A percentile compares a stretch with the other conserved stretches of the same genome.
Conservation (phyloP, 768 basidiomycete genomes). For the Gymnopilus dilepis region DNA sequence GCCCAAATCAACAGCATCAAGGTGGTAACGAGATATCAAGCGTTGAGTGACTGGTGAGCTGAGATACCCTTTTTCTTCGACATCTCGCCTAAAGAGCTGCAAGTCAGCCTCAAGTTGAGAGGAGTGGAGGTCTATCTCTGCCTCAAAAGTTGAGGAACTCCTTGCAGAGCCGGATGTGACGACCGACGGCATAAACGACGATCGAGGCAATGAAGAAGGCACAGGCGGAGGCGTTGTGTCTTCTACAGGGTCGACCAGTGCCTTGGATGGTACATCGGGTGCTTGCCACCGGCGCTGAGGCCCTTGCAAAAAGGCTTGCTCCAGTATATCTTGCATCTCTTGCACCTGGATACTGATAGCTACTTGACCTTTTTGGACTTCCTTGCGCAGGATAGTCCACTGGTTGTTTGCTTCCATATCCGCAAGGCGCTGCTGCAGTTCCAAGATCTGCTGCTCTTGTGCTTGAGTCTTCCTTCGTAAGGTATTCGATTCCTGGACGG, state of each 20-base stretch:
- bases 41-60: background rate
- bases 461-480: background rate
- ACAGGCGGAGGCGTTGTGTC: no score
- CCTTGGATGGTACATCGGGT: no score
- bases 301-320: background rate
- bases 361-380: background rate
- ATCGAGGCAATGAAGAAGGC: no score
- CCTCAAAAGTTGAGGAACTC: background rate
- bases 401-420: background rate
- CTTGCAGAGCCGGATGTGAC: no score
- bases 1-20: background rate
- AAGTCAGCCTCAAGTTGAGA: slow-evolving; percentile 2
- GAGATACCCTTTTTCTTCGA: slow-evolving; percentile 1
- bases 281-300: background rate
- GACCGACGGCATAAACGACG: no score
- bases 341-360: background rate
- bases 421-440: background rate
- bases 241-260: no score
- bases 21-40: slow-evolving; percentile 2
- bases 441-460: background rate
- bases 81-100: background rate
- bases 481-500: background rate
- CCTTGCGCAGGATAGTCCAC: background rate
- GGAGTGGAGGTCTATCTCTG: background rate
- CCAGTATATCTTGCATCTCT: background rate